Evolutionary conservation across 768 basidiomycete genomes (phyloP), one percentile per base, ranked within the genome.

Genomic region (Dentipellis fragilis): DNA sequence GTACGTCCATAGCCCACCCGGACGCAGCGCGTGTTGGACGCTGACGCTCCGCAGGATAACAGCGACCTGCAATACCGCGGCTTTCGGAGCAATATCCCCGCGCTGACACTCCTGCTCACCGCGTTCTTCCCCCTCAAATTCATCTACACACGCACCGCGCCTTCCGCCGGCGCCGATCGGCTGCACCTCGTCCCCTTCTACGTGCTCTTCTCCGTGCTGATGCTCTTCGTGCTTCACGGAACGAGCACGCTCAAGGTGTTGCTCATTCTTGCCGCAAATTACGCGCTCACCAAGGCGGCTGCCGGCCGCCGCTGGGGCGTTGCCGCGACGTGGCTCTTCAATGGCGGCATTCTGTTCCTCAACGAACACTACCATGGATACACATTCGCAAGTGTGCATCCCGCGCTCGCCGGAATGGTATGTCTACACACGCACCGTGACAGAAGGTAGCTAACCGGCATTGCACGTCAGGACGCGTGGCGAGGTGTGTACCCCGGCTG

Each of bases 51-150:
- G 49, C 45, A 97, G 95, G 96, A 99, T 69, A 89, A 87, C 65
- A 92, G 89, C 59, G 96, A 98, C 64, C 72, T 77, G 0, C 96
- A 98, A 72, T 97, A 93, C 66, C 86, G 87, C 22, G 79, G 83
- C 3, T 96, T 99, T 69, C 81, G 96, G 39, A 75, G 78, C 62
- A 90, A 93, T 66, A 66, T 97, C 48, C 80, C 85, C 5, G 68
- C 83, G 5, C 77, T 98, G 4, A 63, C 75, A 38, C 42, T 66
- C 42, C 73, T 89, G 29, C 70, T 73, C 14, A 56, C 70, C 23
- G 62, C 75, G n/a, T 87, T 86, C 66, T 70, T 93, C 17, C 58
- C 69, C 21, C 59, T 80, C 51, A 85, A 86, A 63, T 72, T 67
- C 22, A 29, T 80, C n/a, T 81, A 80, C 59, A 72, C 68, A 57